Evolutionary conservation across 2,329 filamentous ascomycete genomes (phyloP).

Genomic region (Endothia cerciana): DNA sequence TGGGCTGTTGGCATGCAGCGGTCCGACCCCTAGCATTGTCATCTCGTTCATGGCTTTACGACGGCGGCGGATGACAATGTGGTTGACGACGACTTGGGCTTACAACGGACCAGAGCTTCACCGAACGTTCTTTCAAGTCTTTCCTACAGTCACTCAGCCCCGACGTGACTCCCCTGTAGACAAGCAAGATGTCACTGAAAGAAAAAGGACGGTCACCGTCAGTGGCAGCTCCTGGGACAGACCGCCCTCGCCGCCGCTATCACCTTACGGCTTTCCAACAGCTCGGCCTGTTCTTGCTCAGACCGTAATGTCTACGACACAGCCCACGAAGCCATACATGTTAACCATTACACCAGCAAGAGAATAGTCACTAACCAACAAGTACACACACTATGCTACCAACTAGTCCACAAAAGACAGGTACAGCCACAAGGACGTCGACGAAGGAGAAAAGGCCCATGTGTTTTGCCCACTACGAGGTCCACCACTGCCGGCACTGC

Average conservation of each 20-base stretch:
- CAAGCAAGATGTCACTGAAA: background rate
- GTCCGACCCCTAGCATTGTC: background rate
- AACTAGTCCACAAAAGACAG: background rate
- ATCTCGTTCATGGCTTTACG: background rate
- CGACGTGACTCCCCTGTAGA: background rate
- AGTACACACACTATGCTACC: background rate
- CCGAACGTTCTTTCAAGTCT: background rate
- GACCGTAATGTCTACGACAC: too few species aligned
- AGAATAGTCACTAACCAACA: background rate
- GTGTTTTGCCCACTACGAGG: conserved; percentile 16
- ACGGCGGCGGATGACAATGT: background rate
- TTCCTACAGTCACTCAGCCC: background rate
- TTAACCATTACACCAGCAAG: too few species aligned
- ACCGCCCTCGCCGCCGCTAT: too few species aligned
- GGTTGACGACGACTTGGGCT: background rate
- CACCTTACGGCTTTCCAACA: background rate
- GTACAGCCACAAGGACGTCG: background rate
- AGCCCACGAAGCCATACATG: too few species aligned
- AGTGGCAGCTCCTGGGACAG: background rate
- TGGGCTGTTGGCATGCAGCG: background rate
- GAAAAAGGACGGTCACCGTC: background rate
- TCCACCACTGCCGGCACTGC: conserved; percentile 18
- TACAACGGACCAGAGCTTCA: background rate
- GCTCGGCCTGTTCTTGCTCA: background rate
- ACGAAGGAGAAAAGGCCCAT: background rate